phyloP scores from a whole-genome alignment of 306 rosid species.

The Glycine latifolia region DNA sequence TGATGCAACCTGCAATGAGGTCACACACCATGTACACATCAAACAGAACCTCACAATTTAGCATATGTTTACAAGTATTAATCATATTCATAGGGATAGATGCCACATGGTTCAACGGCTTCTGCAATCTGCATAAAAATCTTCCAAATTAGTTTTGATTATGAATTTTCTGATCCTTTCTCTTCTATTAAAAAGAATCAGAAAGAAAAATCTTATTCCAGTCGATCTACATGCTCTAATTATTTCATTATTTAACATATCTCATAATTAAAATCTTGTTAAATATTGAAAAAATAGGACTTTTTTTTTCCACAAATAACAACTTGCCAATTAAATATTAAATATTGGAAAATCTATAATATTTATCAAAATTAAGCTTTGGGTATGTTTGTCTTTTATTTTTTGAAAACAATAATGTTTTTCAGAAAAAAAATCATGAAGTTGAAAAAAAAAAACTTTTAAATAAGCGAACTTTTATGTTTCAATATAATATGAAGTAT shows the following conservation, averaged over 20 bases:
- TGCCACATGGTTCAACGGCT: constrained; percentile 9
- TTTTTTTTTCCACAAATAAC: not conserved
- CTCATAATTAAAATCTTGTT: not conserved
- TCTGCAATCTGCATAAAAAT: not conserved
- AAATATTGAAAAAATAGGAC: not conserved
- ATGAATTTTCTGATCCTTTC: not conserved
- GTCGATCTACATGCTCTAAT: too few relatives aligned
- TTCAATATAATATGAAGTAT: not conserved
- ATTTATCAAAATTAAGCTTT: not conserved
- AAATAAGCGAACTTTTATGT: not conserved
- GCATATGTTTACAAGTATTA: not conserved
- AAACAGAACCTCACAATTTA: constrained; percentile 6
- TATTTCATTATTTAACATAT: not conserved
- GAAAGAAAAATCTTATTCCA: not conserved
- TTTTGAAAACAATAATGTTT: not conserved
- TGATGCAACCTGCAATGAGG: constrained; percentile 68
- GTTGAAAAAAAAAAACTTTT: not conserved
- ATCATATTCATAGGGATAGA: not conserved
- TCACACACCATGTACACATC: constrained; percentile 1
- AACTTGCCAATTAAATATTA: not conserved
- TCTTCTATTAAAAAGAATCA: not conserved
- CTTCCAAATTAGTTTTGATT: not conserved
- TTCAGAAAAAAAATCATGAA: not conserved
- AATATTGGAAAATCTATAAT: not conserved
- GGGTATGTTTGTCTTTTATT: not conserved